Base-by-base conservation (phyloP, 164 flowering plant genomes). In the Magnolia officinalis region DNA sequence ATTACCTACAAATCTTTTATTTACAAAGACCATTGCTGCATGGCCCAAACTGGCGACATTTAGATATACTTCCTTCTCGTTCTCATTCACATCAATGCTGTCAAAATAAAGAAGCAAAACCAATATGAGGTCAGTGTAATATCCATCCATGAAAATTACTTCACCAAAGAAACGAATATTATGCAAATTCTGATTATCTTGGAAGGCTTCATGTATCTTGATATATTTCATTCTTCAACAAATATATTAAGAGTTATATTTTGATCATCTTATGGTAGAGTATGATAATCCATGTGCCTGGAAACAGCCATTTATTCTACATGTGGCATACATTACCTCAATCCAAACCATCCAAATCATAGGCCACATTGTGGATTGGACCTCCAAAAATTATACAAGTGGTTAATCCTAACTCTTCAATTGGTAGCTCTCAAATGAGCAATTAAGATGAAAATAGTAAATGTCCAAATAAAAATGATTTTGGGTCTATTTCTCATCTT, bases 1-100 rank as follows among this genome's bases (percentile, higher is more conserved):
- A 81, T 29, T 69, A 89, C 91, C 91, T 71, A 78, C 78, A 69
- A 75, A 75, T 73, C 72, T 81, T 76, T 85, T 83, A 81, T 89
- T 89, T 20, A 87, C 81, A 71, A 86, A 89, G 73, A 85, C 80
- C 55, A 87, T 84, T 66, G 88, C 89, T 65, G 91, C 90, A 78
- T 89, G 91, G 63, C 91, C 90, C 81, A 87, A 67, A 79, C 90
- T 87, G 70, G 75, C 84, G 78, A 89, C 66, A 72, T 66, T 71
- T 65, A 89, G 63, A 77, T 78, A 50, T 65, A 50, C 81, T 66
- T 86, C 85, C 74, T 67, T 70, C 23, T 72, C 71, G 67, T 78
- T 73, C 70, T 76, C 83, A 51, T 77, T 71, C 71, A 81, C 76
- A 71, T 81, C 58, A 37, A 85, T 79, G 50, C 89, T 85, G 84